Percentiles rank a stretch among this genome's conserved stretches.
These are phyloP conservation scores for Gastrolobium villosum DNA, from an alignment of 306 rosid species.

Conservation along the genomic window DNA sequence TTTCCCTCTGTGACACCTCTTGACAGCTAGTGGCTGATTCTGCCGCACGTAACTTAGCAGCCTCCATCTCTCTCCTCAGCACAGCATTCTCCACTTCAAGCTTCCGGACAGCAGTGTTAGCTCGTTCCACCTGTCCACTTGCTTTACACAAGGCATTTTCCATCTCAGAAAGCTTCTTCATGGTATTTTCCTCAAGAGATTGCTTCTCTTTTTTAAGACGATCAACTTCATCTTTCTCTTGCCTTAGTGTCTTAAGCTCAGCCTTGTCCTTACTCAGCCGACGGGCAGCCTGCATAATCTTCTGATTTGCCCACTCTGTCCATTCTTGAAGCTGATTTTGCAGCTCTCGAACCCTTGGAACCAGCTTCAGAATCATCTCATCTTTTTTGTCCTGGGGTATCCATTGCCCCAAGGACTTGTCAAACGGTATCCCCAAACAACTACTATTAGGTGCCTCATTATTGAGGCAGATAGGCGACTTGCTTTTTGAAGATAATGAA, in stretches of 20 bases:
- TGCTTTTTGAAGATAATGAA: conserved; percentile 64
- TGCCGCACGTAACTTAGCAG: conserved; percentile 70
- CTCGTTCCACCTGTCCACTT: conserved; percentile 84
- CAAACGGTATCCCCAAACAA: conserved; percentile 64
- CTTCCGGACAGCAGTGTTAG: conserved; percentile 78
- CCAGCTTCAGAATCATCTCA: conserved; percentile 79
- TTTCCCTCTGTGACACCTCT: conserved; percentile 86
- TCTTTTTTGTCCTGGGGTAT: conserved; percentile 80
- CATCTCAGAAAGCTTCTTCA: conserved; percentile 93
- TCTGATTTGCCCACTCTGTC: conserved; percentile 97
- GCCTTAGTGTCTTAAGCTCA: conserved; percentile 78
- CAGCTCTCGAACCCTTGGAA: conserved; percentile 77
- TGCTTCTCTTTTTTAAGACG: conserved; percentile 87
- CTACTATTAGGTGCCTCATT: conserved; percentile 55
- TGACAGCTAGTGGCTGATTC: conserved; percentile 87
- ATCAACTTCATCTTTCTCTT: conserved; percentile 93
- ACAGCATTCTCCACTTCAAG: conserved; percentile 83
- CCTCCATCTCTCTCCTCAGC: conserved; percentile 88
- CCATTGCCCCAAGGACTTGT: conserved; percentile 70
- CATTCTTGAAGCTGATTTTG: conserved; percentile 89
- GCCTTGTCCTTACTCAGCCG: conserved; percentile 88
- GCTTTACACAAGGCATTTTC: conserved; percentile 87
- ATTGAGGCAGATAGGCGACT: conserved; percentile 57
- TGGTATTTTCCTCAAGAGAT: conserved; percentile 79
- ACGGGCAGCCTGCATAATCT: conserved; percentile 97